Evolutionary conservation across 805 yeast species (phyloP).

Genomic region (Hanseniaspora clermontiae): DNA sequence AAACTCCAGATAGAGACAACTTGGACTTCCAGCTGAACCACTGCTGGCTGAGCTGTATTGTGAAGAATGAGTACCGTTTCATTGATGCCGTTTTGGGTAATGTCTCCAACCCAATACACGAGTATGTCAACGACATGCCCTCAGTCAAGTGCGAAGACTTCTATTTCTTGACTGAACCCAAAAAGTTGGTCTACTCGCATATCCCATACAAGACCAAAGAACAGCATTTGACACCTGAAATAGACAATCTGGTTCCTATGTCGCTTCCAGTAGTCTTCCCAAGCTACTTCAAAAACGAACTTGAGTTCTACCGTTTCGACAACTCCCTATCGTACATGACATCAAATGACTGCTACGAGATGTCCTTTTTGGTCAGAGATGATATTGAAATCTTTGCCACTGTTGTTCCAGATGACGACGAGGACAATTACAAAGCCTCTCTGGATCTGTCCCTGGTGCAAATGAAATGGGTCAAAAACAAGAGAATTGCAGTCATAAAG

Average conservation of each 20-base stretch:
- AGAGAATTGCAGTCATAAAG: slow-evolving; percentile 63
- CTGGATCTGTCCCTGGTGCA: slow-evolving; percentile 58
- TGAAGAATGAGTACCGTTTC: slow-evolving; percentile 68
- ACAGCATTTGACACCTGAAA: slow-evolving; percentile 78
- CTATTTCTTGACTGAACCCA: slow-evolving; percentile 70
- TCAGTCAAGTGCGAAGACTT: slow-evolving; percentile 32
- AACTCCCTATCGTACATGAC: slow-evolving; percentile 60
- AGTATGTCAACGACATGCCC: slow-evolving; percentile 28
- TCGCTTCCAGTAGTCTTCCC: slow-evolving; percentile 82
- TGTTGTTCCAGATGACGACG: slow-evolving; percentile 32
- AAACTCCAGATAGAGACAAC: slow-evolving; percentile 54
- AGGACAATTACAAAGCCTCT: slow-evolving; percentile 14
- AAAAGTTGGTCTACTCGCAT: slow-evolving; percentile 68
- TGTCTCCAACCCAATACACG: slow-evolving; percentile 39
- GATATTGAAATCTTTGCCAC: slow-evolving; percentile 56
- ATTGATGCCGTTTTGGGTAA: slow-evolving; percentile 63
- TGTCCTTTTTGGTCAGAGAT: slow-evolving; percentile 58
- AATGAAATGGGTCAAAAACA: slow-evolving; percentile 52
- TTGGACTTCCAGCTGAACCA: slow-evolving; percentile 49
- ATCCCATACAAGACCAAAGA: slow-evolving; percentile 66
- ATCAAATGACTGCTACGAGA: slow-evolving; percentile 68
- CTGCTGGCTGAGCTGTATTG: slow-evolving; percentile 71
- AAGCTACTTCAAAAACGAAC: slow-evolving; percentile 49
- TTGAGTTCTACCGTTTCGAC: slow-evolving; percentile 56
- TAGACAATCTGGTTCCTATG: slow-evolving; percentile 64